Percentiles rank a stretch among this genome's conserved stretches.
Evolutionary conservation across 768 basidiomycete genomes (phyloP).

Genomic region (Xerocomellus chrysenteron): DNA sequence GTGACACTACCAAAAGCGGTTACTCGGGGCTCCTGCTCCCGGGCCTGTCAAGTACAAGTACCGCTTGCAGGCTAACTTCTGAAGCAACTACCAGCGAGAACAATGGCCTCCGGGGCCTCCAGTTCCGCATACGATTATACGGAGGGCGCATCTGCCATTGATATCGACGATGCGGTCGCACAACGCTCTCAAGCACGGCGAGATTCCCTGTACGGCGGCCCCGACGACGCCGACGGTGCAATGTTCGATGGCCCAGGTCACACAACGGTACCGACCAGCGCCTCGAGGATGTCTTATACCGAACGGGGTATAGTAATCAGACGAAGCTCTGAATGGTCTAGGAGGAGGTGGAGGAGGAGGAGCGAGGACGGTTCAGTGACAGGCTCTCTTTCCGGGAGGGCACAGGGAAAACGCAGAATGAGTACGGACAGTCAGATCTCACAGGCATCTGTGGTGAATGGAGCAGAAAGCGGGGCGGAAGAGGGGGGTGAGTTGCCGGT

Average conservation of each 20-base stretch:
- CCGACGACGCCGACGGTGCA: conserved; percentile 55
- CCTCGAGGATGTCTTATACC: conserved; percentile 73
- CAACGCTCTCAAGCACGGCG: conserved; percentile 54
- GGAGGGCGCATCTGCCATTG: conserved; percentile 77
- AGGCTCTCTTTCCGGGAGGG: conserved; percentile 31
- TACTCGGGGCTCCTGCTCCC: too few relatives aligned
- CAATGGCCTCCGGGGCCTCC: conserved; percentile 20
- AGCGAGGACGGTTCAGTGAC: conserved; percentile 42
- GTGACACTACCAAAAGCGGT: conserved; percentile 17
- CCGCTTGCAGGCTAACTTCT: background rate
- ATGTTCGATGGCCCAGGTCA: conserved; percentile 76
- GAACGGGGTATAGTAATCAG: conserved; percentile 43
- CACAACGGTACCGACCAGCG: conserved; percentile 70
- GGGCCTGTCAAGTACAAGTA: too few relatives aligned
- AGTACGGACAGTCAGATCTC: conserved; percentile 42
- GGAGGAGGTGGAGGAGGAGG: conserved; percentile 34
- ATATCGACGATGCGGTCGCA: conserved; percentile 63
- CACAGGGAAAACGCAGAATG: conserved; percentile 38
- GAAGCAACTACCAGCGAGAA: background rate
- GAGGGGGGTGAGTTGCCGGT: conserved; percentile 34
- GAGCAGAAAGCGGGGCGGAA: conserved; percentile 38
- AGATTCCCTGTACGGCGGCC: conserved; percentile 59
- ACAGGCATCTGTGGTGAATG: conserved; percentile 41
- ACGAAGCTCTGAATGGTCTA: conserved; percentile 55
- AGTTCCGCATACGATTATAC: conserved; percentile 63